A percentile compares a stretch with the other conserved stretches of the same genome.
Conservation (phyloP, 805 yeast species). For the Kodamaea restingae region DNA sequence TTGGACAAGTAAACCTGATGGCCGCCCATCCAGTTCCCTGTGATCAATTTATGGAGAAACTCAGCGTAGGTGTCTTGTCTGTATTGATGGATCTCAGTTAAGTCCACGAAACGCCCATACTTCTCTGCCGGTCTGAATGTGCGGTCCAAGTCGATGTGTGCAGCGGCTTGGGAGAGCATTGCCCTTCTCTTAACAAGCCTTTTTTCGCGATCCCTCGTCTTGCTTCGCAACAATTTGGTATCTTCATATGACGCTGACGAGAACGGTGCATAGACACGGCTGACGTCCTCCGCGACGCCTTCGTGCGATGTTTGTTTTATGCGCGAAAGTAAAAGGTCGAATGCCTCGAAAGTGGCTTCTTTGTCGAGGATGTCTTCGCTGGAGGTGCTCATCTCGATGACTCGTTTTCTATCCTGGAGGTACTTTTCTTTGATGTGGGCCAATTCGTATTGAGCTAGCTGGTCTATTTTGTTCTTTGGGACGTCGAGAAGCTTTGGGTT, state of each 20-base stretch:
- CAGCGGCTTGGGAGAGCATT: constrained; percentile 48
- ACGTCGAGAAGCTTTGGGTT: constrained; percentile 10
- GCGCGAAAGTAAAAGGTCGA: constrained; percentile 32
- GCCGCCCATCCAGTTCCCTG: constrained; percentile 15
- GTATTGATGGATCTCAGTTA: constrained; percentile 40
- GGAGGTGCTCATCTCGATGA: constrained; percentile 11
- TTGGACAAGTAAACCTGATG: constrained; percentile 38
- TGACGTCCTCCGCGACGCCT: constrained; percentile 15
- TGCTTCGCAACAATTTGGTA: constrained; percentile 16
- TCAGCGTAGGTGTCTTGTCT: constrained; percentile 41
- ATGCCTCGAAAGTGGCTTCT: constrained; percentile 27
- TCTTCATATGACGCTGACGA: constrained; percentile 20
- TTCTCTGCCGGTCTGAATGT: constrained; percentile 58
- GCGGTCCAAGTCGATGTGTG: constrained; percentile 44
- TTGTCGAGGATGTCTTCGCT: constrained; percentile 14
- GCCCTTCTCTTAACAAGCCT: constrained; percentile 27
- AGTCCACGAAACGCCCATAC: constrained; percentile 62
- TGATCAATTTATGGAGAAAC: constrained; percentile 43
- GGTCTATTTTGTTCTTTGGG: constrained; percentile 14
- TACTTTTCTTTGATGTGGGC: constrained; percentile 47
- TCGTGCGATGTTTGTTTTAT: constrained; percentile 19
- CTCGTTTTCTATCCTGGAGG: constrained; percentile 10
- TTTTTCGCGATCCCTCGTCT: constrained; percentile 11
- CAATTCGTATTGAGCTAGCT: constrained; percentile 66
- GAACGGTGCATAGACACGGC: constrained; percentile 16